A percentile compares a stretch with the other conserved stretches of the same genome.
Evolutionary conservation across 192 early-diverging fungal genomes (phyloP).

Genomic region (Backusella tarrabulga): DNA sequence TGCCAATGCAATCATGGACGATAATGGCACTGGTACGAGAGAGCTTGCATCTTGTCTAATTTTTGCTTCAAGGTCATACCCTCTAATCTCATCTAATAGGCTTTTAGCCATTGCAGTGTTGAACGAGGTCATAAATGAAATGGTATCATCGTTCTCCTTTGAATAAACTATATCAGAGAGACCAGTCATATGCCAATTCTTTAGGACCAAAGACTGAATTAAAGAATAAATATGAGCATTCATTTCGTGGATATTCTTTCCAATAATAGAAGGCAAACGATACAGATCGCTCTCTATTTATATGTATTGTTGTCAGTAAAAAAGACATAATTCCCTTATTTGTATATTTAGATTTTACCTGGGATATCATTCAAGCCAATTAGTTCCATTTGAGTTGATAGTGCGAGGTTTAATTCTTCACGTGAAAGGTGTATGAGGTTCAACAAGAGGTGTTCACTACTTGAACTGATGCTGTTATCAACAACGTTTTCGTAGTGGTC

Average conservation of each 20-base stretch:
- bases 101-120: background rate
- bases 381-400: background rate
- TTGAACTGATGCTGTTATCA: background rate
- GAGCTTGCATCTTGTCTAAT: background rate
- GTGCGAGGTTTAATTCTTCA: background rate
- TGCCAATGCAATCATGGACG: background rate
- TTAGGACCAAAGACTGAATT: background rate
- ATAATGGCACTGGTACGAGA: background rate
- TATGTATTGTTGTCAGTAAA: background rate
- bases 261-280: background rate
- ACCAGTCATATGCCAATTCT: background rate
- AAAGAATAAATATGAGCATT: background rate
- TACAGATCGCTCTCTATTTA: background rate
- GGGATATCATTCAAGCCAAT: background rate
- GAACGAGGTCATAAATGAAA: constrained; percentile 5
- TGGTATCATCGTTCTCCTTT: background rate
- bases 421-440: background rate
- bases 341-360: constrained; percentile 4
- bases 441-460: background rate
- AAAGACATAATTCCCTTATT: background rate
- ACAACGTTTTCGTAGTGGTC: background rate
- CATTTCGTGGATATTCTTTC: constrained; percentile 5
- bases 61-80: background rate
- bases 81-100: background rate
- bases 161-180: background rate